Base-by-base conservation (phyloP, 225 moss, liverwort and hornwort genomes). In the Pseudisothecium myosuroides region DNA sequence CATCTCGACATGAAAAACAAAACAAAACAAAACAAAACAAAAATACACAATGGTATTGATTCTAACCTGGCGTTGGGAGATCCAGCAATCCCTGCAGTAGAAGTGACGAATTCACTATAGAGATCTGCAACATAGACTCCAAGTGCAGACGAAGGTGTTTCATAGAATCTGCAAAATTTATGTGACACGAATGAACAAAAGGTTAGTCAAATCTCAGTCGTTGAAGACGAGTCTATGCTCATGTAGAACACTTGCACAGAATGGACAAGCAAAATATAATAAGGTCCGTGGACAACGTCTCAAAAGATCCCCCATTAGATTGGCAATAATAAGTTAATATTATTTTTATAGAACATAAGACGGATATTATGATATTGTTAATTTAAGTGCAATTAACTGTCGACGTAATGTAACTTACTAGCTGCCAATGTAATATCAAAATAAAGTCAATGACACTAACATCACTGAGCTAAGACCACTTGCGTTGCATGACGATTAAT, bases 131-230 rank as follows among this genome's bases (percentile, higher is more conserved):
- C 91, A 93, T 87, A 26, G 87, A 78, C 88, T 92, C 93, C 90
- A 95, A 89, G 84, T 95, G 95, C 89, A 84, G 83, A 39, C 92
- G 93, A 55, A 95, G 91, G 76, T 91, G 95, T 83, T 89, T 95
- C 89, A 84, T 47, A 86, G 93, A 86, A 82, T 95, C 95, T 93
- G 93, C 90, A 63, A 76, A 63, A 72, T 69, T 52, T 32, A 75
- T 85, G 31, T 9, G 29, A 39, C 45, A 65, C 55, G n/a, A 72
- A 60, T 64, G 50, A 79, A 66, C 68, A 43, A 41, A 65, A 22
- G 26, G 6, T 64, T 49, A 84, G 47, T 83, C 55, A 41, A 32
- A 50, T 80, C 37, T 61, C 49, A 83, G 36, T 77, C 36, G 49
- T 69, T 62, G 26, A 67, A 63, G 61, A 90, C 76, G 5, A 74